Conservation (phyloP, 768 basidiomycete species). For the Rossbeevera mucosa region DNA sequence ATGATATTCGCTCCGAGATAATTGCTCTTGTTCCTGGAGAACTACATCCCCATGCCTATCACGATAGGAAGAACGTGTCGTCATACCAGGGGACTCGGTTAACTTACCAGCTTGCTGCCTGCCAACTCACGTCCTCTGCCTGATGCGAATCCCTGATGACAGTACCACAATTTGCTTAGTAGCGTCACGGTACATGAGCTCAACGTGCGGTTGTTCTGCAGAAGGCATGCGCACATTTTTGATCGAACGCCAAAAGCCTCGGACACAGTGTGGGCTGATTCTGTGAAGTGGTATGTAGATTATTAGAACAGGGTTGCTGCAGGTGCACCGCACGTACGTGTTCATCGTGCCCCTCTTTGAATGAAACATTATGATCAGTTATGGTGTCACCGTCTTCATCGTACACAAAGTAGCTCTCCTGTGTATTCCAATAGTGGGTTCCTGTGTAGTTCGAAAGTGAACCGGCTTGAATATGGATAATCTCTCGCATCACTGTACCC, state of each 20-base stretch:
- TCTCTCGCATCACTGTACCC: slow-evolving; percentile 57
- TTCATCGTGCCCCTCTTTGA: slow-evolving; percentile 52
- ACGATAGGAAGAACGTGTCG: slow-evolving; percentile 1
- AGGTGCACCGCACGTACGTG: slow-evolving; percentile 37
- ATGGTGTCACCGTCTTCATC: slow-evolving; percentile 38
- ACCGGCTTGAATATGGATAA: slow-evolving; percentile 75
- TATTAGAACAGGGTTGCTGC: background rate
- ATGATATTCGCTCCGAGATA: slow-evolving; percentile 56
- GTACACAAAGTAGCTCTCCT: slow-evolving; percentile 62
- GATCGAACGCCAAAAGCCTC: slow-evolving; percentile 62
- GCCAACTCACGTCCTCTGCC: slow-evolving; percentile 19
- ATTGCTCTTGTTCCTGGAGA: slow-evolving; percentile 49
- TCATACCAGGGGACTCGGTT: background rate
- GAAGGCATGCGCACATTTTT: slow-evolving; percentile 44
- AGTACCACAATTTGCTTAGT: slow-evolving; percentile 62
- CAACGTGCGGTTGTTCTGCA: background rate
- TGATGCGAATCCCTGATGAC: slow-evolving; percentile 41
- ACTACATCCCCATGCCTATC: slow-evolving; percentile 47
- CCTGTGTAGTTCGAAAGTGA: slow-evolving; percentile 61
- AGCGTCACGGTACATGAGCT: slow-evolving; percentile 6
- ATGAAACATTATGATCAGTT: slow-evolving; percentile 56
- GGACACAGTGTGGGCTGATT: slow-evolving; percentile 50
- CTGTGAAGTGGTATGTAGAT: slow-evolving; percentile 5
- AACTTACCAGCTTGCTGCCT: slow-evolving; percentile 18
- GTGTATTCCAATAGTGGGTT: slow-evolving; percentile 80